Conservation (phyloP, 129 eudicot genomes). For the Tagetes erecta region DNA sequence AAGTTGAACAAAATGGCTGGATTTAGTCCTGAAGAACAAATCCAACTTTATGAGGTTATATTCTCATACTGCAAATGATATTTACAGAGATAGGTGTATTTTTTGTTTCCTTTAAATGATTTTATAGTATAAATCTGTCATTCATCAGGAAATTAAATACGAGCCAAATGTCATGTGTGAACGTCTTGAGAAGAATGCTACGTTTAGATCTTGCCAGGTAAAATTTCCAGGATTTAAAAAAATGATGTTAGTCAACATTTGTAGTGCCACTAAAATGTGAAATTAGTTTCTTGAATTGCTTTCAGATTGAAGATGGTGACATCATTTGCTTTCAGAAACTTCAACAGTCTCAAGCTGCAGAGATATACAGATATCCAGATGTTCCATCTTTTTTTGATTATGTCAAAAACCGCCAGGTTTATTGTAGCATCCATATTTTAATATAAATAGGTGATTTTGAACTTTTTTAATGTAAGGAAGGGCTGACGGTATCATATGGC, state of each 20-base stretch:
- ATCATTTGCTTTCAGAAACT: conserved; percentile 88
- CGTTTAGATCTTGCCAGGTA: conserved; percentile 87
- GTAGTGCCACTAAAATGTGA: background rate
- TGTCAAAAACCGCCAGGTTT: conserved; percentile 81
- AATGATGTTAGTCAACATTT: background rate
- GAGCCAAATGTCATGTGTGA: conserved; percentile 98
- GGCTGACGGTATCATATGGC: conserved; percentile 3
- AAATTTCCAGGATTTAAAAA: background rate
- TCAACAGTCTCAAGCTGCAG: conserved; percentile 43
- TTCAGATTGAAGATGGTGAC: conserved; percentile 93
- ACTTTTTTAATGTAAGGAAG: background rate
- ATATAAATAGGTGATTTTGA: background rate
- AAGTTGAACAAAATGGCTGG: conserved; percentile 79
- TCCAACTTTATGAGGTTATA: conserved; percentile 79
- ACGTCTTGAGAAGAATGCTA: conserved; percentile 58
- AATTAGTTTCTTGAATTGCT: background rate
- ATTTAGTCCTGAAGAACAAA: conserved; percentile 67
- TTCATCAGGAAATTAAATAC: conserved; percentile 76
- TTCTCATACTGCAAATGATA: background rate
- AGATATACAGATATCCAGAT: conserved; percentile 57
- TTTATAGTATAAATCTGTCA: background rate
- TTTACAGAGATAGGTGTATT: background rate
- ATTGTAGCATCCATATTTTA: background rate
- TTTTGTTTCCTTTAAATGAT: background rate
- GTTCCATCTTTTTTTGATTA: conserved; percentile 85